A percentile compares a stretch with the other conserved stretches of the same genome.
Evolutionary conservation across 2,329 filamentous ascomycete species (phyloP).

Genomic region (Fusarium tricinctum): DNA sequence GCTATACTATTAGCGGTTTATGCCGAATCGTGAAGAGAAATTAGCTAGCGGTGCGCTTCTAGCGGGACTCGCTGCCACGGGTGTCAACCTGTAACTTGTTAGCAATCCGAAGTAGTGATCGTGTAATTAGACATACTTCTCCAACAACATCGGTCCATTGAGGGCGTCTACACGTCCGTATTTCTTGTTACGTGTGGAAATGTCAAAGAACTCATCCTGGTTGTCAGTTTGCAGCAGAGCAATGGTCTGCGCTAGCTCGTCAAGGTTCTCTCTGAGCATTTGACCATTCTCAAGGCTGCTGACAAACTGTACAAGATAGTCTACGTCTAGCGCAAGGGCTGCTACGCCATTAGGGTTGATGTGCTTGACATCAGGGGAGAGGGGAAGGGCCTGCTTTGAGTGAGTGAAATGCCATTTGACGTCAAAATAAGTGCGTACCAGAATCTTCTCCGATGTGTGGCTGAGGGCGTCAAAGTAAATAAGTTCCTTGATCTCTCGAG

Average conservation of each 20-base stretch:
- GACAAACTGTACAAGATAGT: slow-evolving; percentile 88
- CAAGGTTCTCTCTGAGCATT: slow-evolving; percentile 89
- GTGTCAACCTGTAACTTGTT: slow-evolving; percentile 69
- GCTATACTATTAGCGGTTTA: slow-evolving; percentile 58
- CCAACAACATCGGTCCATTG: slow-evolving; percentile 89
- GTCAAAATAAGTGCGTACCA: slow-evolving; percentile 64
- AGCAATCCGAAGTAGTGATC: slow-evolving; percentile 2
- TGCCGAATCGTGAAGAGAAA: slow-evolving; percentile 81
- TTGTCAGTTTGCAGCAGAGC: slow-evolving; percentile 89
- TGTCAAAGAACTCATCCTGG: slow-evolving; percentile 97
- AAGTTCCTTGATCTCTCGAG: slow-evolving; percentile 94
- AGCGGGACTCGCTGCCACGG: slow-evolving; percentile 70
- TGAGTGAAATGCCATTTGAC: slow-evolving; percentile 25
- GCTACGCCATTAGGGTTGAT: slow-evolving; percentile 91
- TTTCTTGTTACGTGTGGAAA: slow-evolving; percentile 89
- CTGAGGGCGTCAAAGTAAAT: slow-evolving; percentile 97
- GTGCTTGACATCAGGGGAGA: slow-evolving; percentile 82
- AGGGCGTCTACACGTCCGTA: slow-evolving; percentile 93
- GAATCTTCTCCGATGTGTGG: slow-evolving; percentile 88
- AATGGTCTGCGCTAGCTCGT: slow-evolving; percentile 94
- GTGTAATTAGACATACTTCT: slow-evolving; percentile 76
- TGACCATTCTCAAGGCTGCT: slow-evolving; percentile 84
- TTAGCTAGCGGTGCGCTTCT: slow-evolving; percentile 76
- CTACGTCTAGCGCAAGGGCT: slow-evolving; percentile 84
- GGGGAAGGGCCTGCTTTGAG: slow-evolving; percentile 74